Percentiles rank a stretch among this genome's conserved stretches.
Evolutionary conservation across 352 stramenopile genomes (phyloP).

Genomic region (Pilasporangium apinafurcum): DNA sequence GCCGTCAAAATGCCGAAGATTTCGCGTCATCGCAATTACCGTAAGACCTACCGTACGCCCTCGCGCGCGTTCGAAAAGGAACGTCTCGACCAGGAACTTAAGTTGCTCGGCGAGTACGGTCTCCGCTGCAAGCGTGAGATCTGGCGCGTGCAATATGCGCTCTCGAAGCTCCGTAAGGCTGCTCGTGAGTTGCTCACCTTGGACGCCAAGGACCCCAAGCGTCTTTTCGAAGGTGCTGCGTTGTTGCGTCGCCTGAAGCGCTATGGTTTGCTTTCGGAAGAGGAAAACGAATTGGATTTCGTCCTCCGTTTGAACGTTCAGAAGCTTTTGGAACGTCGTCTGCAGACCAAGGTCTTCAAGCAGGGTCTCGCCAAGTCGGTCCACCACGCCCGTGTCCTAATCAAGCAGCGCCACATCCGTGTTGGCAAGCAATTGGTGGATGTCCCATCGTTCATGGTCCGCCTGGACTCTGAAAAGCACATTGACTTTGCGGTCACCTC

Average conservation of each 20-base stretch:
- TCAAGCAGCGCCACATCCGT: conserved; percentile 99
- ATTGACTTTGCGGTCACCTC: conserved; percentile 99
- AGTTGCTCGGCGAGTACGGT: conserved; percentile 98
- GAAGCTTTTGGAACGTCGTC: conserved; percentile 97
- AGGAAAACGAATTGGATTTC: conserved; percentile 98
- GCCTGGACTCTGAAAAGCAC: conserved; percentile 98
- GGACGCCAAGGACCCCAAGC: conserved; percentile 97
- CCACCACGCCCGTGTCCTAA: conserved; percentile 98
- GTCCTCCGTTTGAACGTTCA: conserved; percentile 98
- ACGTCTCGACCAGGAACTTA: conserved; percentile 98
- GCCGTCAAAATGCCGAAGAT: conserved; percentile 81
- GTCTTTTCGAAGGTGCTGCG: conserved; percentile 97
- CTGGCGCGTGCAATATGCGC: conserved; percentile 98
- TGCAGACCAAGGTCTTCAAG: conserved; percentile 99
- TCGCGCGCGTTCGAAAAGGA: conserved; percentile 99
- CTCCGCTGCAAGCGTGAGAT: conserved; percentile 99
- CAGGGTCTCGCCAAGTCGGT: conserved; percentile 99
- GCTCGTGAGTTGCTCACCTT: conserved; percentile 97
- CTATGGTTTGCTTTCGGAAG: conserved; percentile 95
- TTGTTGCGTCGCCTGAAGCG: conserved; percentile 96
- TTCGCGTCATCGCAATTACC: conserved; percentile 89
- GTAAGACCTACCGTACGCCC: conserved; percentile 98
- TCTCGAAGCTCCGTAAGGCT: conserved; percentile 99
- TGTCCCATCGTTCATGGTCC: conserved; percentile 98
- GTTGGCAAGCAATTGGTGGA: conserved; percentile 99